Evolutionary conservation across 2,329 filamentous ascomycete genomes (phyloP).

Genomic region (Cordyceps pruinosa): DNA sequence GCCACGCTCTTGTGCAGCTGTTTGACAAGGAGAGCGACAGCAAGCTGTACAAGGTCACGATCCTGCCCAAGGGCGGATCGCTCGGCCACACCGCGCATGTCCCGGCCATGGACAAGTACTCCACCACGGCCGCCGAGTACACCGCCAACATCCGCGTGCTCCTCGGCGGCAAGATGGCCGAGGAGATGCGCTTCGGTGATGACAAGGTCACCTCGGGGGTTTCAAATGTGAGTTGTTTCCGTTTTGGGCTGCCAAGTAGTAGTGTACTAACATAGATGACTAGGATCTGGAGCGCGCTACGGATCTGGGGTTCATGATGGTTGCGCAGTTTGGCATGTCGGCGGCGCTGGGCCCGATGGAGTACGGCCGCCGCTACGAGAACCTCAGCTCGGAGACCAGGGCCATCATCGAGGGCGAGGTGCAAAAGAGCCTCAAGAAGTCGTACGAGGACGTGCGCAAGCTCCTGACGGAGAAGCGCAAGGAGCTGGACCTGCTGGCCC

Average conservation of each 20-base stretch:
- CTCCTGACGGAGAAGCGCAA: conserved; percentile 69
- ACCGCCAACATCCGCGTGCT: conserved; percentile 71
- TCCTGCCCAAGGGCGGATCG: conserved; percentile 81
- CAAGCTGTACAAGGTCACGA: conserved; percentile 93
- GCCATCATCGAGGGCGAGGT: conserved; percentile 84
- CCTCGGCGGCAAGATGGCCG: conserved; percentile 81
- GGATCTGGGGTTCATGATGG: conserved; percentile 74
- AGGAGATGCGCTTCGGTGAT: conserved; percentile 86
- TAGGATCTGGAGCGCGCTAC: conserved; percentile 83
- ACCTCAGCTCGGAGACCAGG: conserved; percentile 79
- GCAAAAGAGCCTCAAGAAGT: conserved; percentile 74
- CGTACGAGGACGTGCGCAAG: conserved; percentile 63
- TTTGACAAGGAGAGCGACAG: conserved; percentile 65
- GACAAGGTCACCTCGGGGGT: conserved; percentile 89
- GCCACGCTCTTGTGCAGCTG: conserved; percentile 84
- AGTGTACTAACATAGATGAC: conserved; percentile 22
- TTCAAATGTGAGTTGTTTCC: conserved; percentile 53
- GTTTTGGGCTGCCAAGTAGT: not conserved
- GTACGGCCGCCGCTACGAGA: conserved; percentile 70
- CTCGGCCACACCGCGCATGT: conserved; percentile 84
- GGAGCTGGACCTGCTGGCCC: conserved; percentile 80
- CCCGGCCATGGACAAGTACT: conserved; percentile 89
- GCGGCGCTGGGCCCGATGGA: conserved; percentile 83
- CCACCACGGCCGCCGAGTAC: conserved; percentile 77
- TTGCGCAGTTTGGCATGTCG: conserved; percentile 87